Base-by-base conservation (phyloP, 2,329 filamentous ascomycete species). In the Hypoxylon sp. region DNA sequence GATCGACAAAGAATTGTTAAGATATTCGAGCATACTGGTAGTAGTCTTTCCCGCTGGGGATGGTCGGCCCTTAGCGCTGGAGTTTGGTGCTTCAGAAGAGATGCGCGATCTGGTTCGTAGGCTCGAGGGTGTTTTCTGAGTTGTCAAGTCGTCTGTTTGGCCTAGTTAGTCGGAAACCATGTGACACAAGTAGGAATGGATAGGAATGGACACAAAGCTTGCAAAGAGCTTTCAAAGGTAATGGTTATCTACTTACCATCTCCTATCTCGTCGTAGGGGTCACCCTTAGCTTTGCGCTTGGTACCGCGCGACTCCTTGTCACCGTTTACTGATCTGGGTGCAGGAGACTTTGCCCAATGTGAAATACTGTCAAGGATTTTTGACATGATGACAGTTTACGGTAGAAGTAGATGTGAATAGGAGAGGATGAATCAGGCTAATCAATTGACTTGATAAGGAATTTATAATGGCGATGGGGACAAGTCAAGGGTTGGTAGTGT, bases 201-300 rank as follows among this genome's bases (percentile, higher is more conserved):
- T 11, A 44, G 14, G 13, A 22, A 29, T 14, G 29, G 10, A 11
- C 4, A 44, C 14, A 44, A 44, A 44, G 37, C 33, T 22, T 19
- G 8, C 8, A 19, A 44, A 24, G 13, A 17, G 26, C 24, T 50
- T 50, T 17, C 22, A 17, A 31, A 14, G n/a, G 5, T 22, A 44
- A 17, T 44, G 13, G 42, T 17, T 13, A 22, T 26, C 11, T 37
- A 70, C 70, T 67, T 65, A 77, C 75, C 74, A 39, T 74, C 72
- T 8, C 72, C 73, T 48, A 76, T 65, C 1, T 72, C 70, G 13
- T 75, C 75, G 50, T 77, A 76, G 9, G 72, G 73, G n/a, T 77
- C 75, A 4, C 53, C 42, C 54, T 73, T 75, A 10, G 72, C 67
- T 61, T 77, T 77, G 68, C 76, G 71, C 72, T 78, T 78, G 5